phyloP scores from a whole-genome alignment of 2,329 filamentous ascomycete species.

The Cadophora sp. region DNA sequence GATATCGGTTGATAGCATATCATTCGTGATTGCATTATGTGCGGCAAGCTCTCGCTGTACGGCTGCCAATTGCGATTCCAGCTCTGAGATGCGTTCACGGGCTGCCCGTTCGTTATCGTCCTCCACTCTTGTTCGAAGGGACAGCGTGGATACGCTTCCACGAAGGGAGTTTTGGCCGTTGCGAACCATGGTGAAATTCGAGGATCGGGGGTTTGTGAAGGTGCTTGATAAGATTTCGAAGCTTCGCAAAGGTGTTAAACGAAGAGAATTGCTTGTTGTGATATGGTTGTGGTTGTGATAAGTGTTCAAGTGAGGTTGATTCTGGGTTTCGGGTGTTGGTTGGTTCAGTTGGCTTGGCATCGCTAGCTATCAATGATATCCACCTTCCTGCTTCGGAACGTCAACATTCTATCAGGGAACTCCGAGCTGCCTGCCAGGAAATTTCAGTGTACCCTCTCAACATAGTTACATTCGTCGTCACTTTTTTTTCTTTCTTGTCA shows the following conservation, averaged over 20 bases:
- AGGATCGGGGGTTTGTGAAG: not conserved
- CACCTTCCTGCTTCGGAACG: not conserved
- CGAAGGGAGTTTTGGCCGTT: conserved; percentile 37
- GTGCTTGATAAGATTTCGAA: not conserved
- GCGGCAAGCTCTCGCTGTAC: not conserved
- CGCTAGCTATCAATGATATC: not conserved
- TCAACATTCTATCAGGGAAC: too few relatives aligned
- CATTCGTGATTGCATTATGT: not conserved
- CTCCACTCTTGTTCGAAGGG: conserved; percentile 28
- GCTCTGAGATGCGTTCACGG: conserved; percentile 29
- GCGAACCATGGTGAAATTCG: conserved; percentile 36
- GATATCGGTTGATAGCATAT: not conserved
- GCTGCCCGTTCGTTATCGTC: conserved; percentile 23
- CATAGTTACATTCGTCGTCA: too few relatives aligned
- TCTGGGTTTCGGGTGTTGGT: conserved; percentile 3
- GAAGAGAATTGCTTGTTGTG: not conserved
- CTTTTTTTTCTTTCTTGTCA: too few relatives aligned
- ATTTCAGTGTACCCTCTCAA: too few relatives aligned
- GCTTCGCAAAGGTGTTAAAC: not conserved
- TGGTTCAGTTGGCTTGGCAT: conserved; percentile 2
- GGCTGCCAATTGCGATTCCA: conserved; percentile 27
- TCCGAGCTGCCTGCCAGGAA: too few relatives aligned
- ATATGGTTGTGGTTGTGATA: not conserved
- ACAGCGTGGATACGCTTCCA: conserved; percentile 30
- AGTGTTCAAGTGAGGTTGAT: not conserved